These are phyloP conservation scores for Protoeuglena noctilucae DNA, from an alignment of 139 green algal species.

Conservation along the genomic window DNA sequence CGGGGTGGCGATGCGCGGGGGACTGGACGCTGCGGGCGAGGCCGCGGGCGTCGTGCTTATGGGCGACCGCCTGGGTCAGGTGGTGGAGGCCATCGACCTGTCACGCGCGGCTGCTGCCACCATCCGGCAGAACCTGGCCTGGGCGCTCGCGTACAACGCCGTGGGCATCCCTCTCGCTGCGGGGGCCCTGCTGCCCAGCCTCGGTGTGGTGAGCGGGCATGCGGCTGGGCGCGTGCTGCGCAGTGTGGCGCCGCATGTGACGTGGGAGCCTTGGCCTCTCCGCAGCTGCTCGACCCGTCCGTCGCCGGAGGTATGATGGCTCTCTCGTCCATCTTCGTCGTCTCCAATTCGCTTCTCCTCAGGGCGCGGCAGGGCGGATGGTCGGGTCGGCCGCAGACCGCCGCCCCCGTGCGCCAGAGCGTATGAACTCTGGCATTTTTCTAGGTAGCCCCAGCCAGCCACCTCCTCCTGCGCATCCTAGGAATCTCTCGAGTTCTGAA, in stretches of 20 bases:
- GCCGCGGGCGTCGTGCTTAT: slow-evolving; percentile 78
- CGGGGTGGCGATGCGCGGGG: slow-evolving; percentile 43
- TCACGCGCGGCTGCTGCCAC: slow-evolving; percentile 60
- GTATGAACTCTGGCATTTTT: too few species aligned
- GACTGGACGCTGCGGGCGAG: slow-evolving; percentile 55
- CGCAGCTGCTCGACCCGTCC: slow-evolving; percentile 71
- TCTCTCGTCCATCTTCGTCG: slow-evolving; percentile 66
- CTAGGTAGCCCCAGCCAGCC: too few species aligned
- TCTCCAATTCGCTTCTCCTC: slow-evolving; percentile 80
- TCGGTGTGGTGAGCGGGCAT: slow-evolving; percentile 52
- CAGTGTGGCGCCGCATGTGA: too few species aligned
- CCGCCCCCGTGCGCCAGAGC: too few species aligned
- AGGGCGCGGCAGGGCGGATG: too few species aligned
- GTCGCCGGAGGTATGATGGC: slow-evolving; percentile 79
- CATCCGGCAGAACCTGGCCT: slow-evolving; percentile 82
- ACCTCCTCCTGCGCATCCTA: too few species aligned
- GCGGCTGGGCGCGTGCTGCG: too few species aligned
- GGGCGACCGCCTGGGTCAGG: slow-evolving; percentile 44
- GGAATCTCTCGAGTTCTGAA: too few species aligned
- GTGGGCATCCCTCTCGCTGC: slow-evolving; percentile 80
- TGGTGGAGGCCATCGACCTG: slow-evolving; percentile 61
- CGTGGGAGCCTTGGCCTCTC: too few species aligned
- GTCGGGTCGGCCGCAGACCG: too few species aligned
- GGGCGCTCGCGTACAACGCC: slow-evolving; percentile 88
- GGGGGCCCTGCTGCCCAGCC: slow-evolving; percentile 56